A percentile compares a stretch with the other conserved stretches of the same genome.
These are phyloP conservation scores for Sindora glabra DNA, from an alignment of 306 rosid species.

Conservation along the genomic window DNA sequence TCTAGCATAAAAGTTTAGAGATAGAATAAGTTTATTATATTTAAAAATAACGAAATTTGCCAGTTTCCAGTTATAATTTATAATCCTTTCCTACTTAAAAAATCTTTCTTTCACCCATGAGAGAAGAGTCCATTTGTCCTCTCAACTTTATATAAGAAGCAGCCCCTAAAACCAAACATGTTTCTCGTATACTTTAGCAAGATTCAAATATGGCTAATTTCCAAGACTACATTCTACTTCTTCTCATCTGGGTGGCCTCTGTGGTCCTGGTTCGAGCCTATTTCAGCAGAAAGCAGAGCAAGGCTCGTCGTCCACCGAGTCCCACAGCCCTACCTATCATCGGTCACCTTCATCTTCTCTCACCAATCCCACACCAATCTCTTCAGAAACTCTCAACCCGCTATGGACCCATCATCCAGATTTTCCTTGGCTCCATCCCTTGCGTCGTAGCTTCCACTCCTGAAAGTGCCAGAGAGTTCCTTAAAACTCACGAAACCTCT, in stretches of 20 bases:
- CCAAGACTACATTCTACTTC: background rate
- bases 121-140: too few relatives aligned
- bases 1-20: too few relatives aligned
- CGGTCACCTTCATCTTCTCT: constrained; percentile 25
- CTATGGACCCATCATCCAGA: constrained; percentile 34
- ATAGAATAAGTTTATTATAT: too few relatives aligned
- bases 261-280: background rate
- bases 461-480: constrained; percentile 31
- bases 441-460: constrained; percentile 40
- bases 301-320: constrained; percentile 17
- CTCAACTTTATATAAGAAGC: too few relatives aligned
- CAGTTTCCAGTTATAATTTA: too few relatives aligned
- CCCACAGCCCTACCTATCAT: constrained; percentile 26
- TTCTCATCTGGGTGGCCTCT: constrained; percentile 5
- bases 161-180: too few relatives aligned
- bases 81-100: too few relatives aligned
- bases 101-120: too few relatives aligned
- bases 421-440: constrained; percentile 32
- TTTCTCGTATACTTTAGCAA: background rate
- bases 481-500: constrained; percentile 29
- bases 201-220: constrained; percentile 4
- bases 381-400: constrained; percentile 26
- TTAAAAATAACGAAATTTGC: too few relatives aligned
- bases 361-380: constrained; percentile 20
- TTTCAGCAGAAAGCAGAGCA: background rate